Base-by-base conservation (phyloP, 805 yeast genomes). In the Ogataea haglerorum region DNA sequence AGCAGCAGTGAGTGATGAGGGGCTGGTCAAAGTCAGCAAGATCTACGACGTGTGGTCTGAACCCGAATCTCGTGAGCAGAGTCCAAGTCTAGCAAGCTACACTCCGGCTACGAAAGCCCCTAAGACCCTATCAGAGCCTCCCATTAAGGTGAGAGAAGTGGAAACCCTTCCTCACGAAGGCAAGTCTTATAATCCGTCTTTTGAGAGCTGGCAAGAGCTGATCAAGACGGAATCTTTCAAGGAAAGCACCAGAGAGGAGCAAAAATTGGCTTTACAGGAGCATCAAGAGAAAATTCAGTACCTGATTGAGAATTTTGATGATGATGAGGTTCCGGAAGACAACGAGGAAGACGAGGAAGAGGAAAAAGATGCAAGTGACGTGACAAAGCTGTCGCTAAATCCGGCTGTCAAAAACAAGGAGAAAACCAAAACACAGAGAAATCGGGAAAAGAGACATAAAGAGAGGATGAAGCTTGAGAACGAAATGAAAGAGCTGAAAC, bases 131-230 rank as follows among this genome's bases (percentile, higher is more conserved):
- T 68, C 61, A 34, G 61, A 65, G 23, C 67, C 66, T 3, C 82
- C 95, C 1, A 58, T 80, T n/a, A 53, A 53, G 30, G 75, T 86
- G 13, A 72, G 69, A 43, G 71, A 72, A n/a, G 53, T 65, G 34
- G 80, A 70, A 14, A 61, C 51, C 2, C 42, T 80, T 3, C 89
- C 95, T 10, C 82, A 82, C 53, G 93, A 82, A 2, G 98, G 98
- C 40, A 85, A 84, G 60, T 90, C 98, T 2, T 93, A 88, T 58
- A 93, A 93, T 58, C 99, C 99, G 18, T 74, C 91, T 10, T 69
- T 81, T 48, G 84, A 82, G 41, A 78, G 85, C 19, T 93, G 99
- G 99, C 78, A 79, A 52, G 64, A 62, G 14, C 71, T 90, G 51
- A 76, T 93, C 38, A 68, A 76, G 38, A 67, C 70, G 39, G 97